Evolutionary conservation across 352 stramenopile genomes (phyloP), one percentile per base, ranked within the genome.

Genomic region (Elongisporangium prolatum): DNA sequence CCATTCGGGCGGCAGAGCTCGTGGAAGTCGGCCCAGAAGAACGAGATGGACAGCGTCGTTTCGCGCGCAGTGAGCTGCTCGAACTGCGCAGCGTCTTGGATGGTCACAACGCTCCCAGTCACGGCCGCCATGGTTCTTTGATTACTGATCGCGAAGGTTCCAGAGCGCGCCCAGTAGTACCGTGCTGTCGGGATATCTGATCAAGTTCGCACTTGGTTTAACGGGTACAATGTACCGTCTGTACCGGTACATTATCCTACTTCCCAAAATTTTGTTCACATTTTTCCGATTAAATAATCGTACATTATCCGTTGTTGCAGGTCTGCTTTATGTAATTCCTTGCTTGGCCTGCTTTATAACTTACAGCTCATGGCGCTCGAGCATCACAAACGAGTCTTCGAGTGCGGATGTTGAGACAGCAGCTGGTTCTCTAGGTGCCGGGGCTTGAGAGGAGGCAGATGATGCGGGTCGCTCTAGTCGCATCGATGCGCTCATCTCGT

Each of bases 11-110:
- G 76, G 64, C 82, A 91, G 37, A 80, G 74, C 63, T 91, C 82
- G 61, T 91, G 81, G 63, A 91, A 93, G 47, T 93, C 84, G 20
- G 85, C 85, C 80, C 84, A 95, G 70, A 95, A 95, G 67, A 93
- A 93, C 52, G 69, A 63, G 57, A 95, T 83, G 24, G 80, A 88
- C 21, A 93, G 75, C 66, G 78, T 90, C 38, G 79, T 80, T 47
- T 93, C 84, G 48, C 79, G 77, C 55, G 77, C 79, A 48, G 79
- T 91, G 47, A 84, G 71, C 66, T 91, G 77, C 55, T 93, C 80
- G 62, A 88, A 93, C 71, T 91, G 80, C 55, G 75, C 72, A 40
- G 57, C 80, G 67, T 81, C 79, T 69, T 88, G 74, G n/a, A 93
- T 66, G 57, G 60, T 79, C 50, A 86, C 63, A 13, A 93, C 80